These are phyloP conservation scores for Sordariomycetes sp. DNA, from an alignment of 2,329 filamentous ascomycete genomes.

Conservation along the genomic window DNA sequence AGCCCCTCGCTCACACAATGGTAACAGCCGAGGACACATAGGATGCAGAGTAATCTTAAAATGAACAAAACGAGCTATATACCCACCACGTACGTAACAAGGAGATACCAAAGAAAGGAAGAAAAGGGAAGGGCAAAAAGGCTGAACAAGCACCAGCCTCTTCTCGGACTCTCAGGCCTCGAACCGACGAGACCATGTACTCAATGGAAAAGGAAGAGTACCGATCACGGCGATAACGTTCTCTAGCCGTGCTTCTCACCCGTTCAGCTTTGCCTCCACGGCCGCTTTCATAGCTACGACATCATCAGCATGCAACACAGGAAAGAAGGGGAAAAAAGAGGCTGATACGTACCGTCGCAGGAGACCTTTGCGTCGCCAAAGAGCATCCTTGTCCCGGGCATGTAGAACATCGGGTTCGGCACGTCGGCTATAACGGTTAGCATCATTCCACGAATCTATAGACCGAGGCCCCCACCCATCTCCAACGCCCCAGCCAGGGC, in stretches of 20 bases:
- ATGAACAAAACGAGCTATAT: too few species aligned
- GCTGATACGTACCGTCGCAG: conserved; percentile 52
- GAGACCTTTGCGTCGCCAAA: conserved; percentile 81
- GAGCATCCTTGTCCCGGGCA: conserved; percentile 80
- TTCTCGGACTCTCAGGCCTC: too few species aligned
- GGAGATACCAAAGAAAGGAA: too few species aligned
- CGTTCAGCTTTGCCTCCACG: conserved; percentile 17
- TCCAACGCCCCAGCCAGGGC: too few species aligned
- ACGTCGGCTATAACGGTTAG: conserved; percentile 53
- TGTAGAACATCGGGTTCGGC: conserved; percentile 87
- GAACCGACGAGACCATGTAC: too few species aligned
- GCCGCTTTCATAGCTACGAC: conserved; percentile 24
- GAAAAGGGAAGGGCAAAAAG: too few species aligned
- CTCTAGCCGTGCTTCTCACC: neutral
- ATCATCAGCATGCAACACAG: neutral
- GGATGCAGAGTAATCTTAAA: too few species aligned
- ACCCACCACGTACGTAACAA: too few species aligned
- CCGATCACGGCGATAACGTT: neutral
- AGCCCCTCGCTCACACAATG: too few species aligned
- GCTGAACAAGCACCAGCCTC: too few species aligned
- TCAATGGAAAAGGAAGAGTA: neutral
- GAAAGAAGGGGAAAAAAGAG: neutral
- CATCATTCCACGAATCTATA: neutral
- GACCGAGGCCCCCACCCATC: too few species aligned
- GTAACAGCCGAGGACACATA: too few species aligned